phyloP scores from a whole-genome alignment of 2,329 filamentous ascomycete genomes.

The Metarhizium album region DNA sequence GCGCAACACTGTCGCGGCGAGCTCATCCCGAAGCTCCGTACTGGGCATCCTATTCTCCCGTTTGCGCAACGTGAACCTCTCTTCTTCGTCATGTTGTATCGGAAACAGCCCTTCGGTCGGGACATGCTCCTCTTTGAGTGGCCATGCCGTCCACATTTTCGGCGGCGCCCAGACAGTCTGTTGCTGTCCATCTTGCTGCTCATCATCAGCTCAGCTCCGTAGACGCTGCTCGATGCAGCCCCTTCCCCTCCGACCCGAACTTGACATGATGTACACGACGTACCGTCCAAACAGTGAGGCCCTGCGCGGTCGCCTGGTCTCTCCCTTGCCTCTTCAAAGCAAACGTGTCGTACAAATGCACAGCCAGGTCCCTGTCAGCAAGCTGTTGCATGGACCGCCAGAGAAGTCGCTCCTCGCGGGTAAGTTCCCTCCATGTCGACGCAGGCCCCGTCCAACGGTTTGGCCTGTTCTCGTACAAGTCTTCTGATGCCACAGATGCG shows the following conservation, averaged over 20 bases:
- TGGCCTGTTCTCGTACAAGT: slow-evolving; percentile 41
- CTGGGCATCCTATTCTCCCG: slow-evolving; percentile 38
- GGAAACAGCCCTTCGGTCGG: slow-evolving; percentile 45
- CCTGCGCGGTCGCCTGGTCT: slow-evolving; percentile 15
- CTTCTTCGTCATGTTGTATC: slow-evolving; percentile 33
- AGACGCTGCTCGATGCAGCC: not conserved
- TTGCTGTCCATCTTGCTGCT: slow-evolving; percentile 18
- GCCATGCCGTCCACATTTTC: slow-evolving; percentile 77
- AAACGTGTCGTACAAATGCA: slow-evolving; percentile 73
- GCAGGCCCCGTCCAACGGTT: slow-evolving; percentile 63
- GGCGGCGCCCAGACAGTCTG: slow-evolving; percentile 38
- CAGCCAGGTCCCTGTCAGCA: slow-evolving; percentile 54
- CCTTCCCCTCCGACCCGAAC: not conserved
- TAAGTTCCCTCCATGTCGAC: slow-evolving; percentile 56
- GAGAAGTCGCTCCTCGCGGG: slow-evolving; percentile 50
- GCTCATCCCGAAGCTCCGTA: slow-evolving; percentile 54
- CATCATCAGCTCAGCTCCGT: not conserved
- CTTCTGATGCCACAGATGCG: slow-evolving; percentile 34
- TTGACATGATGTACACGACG: not conserved
- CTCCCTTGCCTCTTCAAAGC: slow-evolving; percentile 42
- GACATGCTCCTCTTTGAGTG: slow-evolving; percentile 51
- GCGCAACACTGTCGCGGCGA: slow-evolving; percentile 56
- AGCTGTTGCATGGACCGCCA: slow-evolving; percentile 52
- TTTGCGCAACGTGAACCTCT: slow-evolving; percentile 39
- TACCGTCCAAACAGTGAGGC: slow-evolving; percentile 19